Base-by-base conservation (phyloP, 2,329 filamentous ascomycete species). In the Curvularia hawaiiensis region DNA sequence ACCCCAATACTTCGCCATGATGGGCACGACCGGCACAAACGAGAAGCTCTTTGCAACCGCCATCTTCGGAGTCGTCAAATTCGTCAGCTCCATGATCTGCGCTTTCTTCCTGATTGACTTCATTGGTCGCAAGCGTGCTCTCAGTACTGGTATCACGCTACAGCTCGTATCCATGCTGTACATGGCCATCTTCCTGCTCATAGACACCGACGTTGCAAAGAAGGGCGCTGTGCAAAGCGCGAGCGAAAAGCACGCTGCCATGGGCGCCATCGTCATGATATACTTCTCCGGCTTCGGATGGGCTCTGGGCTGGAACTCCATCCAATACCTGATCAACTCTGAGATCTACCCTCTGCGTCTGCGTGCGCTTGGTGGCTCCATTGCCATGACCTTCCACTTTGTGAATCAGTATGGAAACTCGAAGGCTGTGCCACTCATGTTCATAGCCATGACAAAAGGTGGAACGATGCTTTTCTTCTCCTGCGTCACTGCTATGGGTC, bases 391-490 rank as follows among this genome's bases (percentile, higher is more conserved):
- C 0, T 83, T 92, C 58, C 90, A 93, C 75, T 92, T 92, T 70
- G 87, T 84, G 58, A 91, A 91, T 75, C 89, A 92, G 75, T 92
- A 91, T 71, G 90, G 89, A 26, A 92, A 90, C 78, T 83, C 86
- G 1, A 87, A 90, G 35, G 72, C 90, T 0, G 87, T 92, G 0
- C 90, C 90, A 1, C 85, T 86, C 63, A 91, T 92, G 89, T 84
- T 93, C 44, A 80, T 92, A 74, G 12, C 80, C 28, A 80, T 85
- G 71, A 80, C 78, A 0, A 79, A 78, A 26, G 85, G 83, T 58
- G 90, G 90, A 0, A 92, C 90, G 0, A 93, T 93, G 79, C 88
- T 89, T 84, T 90, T 88, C 78, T 93, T 92, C 74, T 82, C 84
- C 0, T 85, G 82, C 3, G 82, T 92, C 10, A 92, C 90, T 0